Evolutionary conservation across 257 asterid genomes (phyloP), one percentile per base, ranked within the genome.

Genomic region (Penstemon barbatus): DNA sequence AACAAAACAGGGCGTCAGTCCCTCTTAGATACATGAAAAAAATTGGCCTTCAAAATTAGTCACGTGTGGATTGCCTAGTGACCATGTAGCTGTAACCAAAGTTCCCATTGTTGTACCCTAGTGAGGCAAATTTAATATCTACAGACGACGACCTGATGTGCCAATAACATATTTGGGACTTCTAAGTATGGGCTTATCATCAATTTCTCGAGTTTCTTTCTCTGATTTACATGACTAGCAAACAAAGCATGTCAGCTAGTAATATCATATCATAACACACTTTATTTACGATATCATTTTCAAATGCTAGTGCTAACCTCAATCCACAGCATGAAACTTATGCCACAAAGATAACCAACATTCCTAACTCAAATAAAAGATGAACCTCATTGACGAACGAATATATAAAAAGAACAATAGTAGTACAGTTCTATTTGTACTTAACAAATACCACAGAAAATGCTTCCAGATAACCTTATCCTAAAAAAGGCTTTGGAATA

Each of bases 151-250:
- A 44, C 37, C 13, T 36, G n/a, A 57, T 0, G 15, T 46, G 74
- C 67, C 60, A 69, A 64, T 61, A 48, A 7, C 40, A 70, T 59
- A 43, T 10, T 59, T 12, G 10, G 49, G 48, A 51, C 66, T 37
- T 37, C n/a, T 39, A 42, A 7, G 41, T 36, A 54, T 43, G 4
- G 46, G 3, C 33, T 38, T 41, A 36, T 48, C n/a, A 33, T 37
- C 36, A 6, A 3, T 33, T 12, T 25, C 44, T 19, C 6, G 5
- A 44, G 12, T 58, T 42, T 59, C 61, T 59, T 48, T 42, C 12
- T 61, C 60, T 13, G 40, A 59, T 70, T 48, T 48, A 36, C 19
- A 18, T 50, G 39, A 39, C 49, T 13, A 4, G 36, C 8, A 50
- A 13, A 12, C 1, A 36, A 2, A 33, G 12, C 45, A 45, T 25